Evolutionary conservation across 2,329 filamentous ascomycete species (phyloP).

Genomic region (Paecilomyces niveus): DNA sequence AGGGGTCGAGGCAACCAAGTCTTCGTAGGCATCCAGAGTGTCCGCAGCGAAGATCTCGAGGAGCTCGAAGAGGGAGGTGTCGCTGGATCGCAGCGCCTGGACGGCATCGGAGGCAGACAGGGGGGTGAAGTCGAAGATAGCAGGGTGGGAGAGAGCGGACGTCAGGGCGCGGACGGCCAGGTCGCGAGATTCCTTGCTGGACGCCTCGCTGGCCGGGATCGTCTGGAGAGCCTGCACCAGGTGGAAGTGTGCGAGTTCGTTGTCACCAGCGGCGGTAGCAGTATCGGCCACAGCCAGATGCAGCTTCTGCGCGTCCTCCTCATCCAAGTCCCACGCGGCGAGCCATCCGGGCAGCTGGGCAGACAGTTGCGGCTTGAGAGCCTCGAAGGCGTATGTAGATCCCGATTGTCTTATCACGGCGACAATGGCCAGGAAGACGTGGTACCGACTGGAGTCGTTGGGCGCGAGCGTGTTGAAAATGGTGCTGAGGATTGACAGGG

Average conservation of each 20-base stretch:
- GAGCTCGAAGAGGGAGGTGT: conserved; percentile 80
- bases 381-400: conserved; percentile 71
- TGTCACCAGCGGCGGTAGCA: conserved; percentile 69
- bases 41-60: conserved; percentile 94
- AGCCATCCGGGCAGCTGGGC: conserved; percentile 73
- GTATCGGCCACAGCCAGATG: conserved; percentile 77
- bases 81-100: conserved; percentile 77
- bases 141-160: conserved; percentile 57
- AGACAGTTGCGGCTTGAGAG: conserved; percentile 73
- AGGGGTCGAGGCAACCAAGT: conserved; percentile 65
- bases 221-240: conserved; percentile 69
- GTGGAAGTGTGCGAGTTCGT: conserved; percentile 68
- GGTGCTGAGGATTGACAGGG: conserved; percentile 84
- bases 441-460: conserved; percentile 72
- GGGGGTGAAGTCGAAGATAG: conserved; percentile 67
- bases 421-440: conserved; percentile 84
- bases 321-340: conserved; percentile 70
- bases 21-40: conserved; percentile 88
- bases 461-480: conserved; percentile 89
- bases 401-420: conserved; percentile 68
- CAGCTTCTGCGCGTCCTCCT: conserved; percentile 76
- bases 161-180: conserved; percentile 60
- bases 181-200: conserved; percentile 48
- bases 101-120: conserved; percentile 66
- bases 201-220: conserved; percentile 55